These are phyloP conservation scores for Cicer bijugum DNA, from an alignment of 306 rosid species.

Conservation along the genomic window DNA sequence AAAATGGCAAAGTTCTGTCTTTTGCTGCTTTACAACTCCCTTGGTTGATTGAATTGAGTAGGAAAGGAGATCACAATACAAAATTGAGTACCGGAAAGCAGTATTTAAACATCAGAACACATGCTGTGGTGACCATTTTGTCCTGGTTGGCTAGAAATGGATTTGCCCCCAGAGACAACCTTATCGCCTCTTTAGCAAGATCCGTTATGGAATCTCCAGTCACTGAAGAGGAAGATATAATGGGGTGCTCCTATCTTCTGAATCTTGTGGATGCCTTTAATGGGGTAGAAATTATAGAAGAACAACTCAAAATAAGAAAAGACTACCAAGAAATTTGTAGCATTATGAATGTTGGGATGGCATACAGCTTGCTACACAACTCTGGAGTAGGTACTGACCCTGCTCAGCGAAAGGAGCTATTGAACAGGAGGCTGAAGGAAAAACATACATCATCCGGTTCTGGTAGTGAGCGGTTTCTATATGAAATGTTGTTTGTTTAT, in stretches of 20 bases:
- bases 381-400: slow-evolving; percentile 73
- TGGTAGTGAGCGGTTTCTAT: slow-evolving; percentile 48
- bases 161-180: slow-evolving; percentile 80
- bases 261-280: slow-evolving; percentile 84
- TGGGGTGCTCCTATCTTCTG: slow-evolving; percentile 79
- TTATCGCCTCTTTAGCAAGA: slow-evolving; percentile 79
- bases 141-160: slow-evolving; percentile 95
- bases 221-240: slow-evolving; percentile 74
- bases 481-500: slow-evolving; percentile 30
- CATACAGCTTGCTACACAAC: slow-evolving; percentile 80
- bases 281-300: slow-evolving; percentile 95
- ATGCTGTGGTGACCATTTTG: slow-evolving; percentile 77
- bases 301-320: slow-evolving; percentile 77
- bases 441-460: slow-evolving; percentile 66
- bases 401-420: slow-evolving; percentile 71
- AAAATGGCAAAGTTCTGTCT: slow-evolving; percentile 78
- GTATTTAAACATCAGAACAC: slow-evolving; percentile 61
- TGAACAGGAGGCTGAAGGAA: slow-evolving; percentile 76
- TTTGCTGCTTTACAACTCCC: slow-evolving; percentile 89
- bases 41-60: slow-evolving; percentile 85
- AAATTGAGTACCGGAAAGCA: slow-evolving; percentile 58
- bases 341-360: slow-evolving; percentile 92
- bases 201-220: slow-evolving; percentile 75
- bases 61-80: slow-evolving; percentile 52
- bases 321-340: slow-evolving; percentile 81